Base-by-base conservation (phyloP, 768 basidiomycete genomes). In the Amanita pseudoporphyria region DNA sequence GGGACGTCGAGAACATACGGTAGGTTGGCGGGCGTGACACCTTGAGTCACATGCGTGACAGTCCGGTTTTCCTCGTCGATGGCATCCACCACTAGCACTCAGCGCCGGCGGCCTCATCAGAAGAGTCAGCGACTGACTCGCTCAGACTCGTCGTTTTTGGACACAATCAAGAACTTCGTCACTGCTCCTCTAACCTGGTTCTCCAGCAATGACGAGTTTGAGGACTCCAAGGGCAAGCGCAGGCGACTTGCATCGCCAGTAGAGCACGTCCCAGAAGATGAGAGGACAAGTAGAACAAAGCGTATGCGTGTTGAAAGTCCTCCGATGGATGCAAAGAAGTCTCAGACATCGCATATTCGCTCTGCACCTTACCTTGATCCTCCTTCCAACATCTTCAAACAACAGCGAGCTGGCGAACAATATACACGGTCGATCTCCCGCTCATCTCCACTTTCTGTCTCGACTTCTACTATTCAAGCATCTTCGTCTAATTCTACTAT, bases 81-180 rank as follows among this genome's bases (percentile, higher is more conserved):
- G 65, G 60, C 64, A 50, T 62, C 67, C 58, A 62, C 52, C 53
- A 57, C 54, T 39, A 60, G 52, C 41, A 58, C 60, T 51, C 60
- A 62, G 54, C 60, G 59, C 50, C 56, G 59, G 45, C 61, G 53
- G 22, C 52, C 57, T 43, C 54, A 55, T 32, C 53, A 58, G 45
- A 64, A 58, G 37, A 70, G 58, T 49, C 64, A 56, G 54, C 64
- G 70, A 9, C 59, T 81, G 38, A 66, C 64, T 56, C 78, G 79
- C 55, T 71, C 72, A n/a, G 70, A 72, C 53, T 75, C 69, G 16
- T 82, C 82, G 22, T 70, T 84, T 57, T 61, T 83, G 37, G 79
- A 78, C 44, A 63, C 79, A 41, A 73, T 84, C 64, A 83, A 76
- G 71, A 77, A 71, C 66, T 67, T 83, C 60, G 81, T 84, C 53